Conservation (phyloP, 179 eudicot species). For the Pouteria campechiana region DNA sequence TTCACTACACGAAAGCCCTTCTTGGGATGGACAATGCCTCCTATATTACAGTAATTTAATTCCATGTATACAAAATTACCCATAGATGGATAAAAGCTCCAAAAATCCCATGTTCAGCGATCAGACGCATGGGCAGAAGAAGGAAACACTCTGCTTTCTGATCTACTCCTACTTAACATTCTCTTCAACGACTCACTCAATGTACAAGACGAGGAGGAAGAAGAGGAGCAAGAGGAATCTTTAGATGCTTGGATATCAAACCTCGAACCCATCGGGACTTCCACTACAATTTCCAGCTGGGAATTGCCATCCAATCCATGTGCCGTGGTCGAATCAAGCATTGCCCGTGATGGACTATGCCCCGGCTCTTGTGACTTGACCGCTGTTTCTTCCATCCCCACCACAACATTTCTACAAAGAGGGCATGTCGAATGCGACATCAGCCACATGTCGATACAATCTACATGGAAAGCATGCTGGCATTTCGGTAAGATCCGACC, state of each 20-base stretch:
- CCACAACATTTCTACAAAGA: constrained; percentile 28
- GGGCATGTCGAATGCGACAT: constrained; percentile 49
- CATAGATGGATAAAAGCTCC: no score
- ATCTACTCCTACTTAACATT: constrained; percentile 15
- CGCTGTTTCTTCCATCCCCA: background rate
- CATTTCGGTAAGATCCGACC: constrained; percentile 38
- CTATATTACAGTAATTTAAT: no score
- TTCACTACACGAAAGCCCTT: no score
- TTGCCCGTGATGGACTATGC: background rate
- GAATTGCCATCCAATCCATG: background rate
- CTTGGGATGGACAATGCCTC: no score
- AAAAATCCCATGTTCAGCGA: no score
- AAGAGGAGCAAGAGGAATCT: constrained; percentile 5
- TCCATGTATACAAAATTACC: no score
- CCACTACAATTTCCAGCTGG: constrained; percentile 10
- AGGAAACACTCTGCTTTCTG: constrained; percentile 13
- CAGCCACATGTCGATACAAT: constrained; percentile 66
- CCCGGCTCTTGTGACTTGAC: background rate
- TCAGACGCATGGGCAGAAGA: no score
- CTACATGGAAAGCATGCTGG: constrained; percentile 45
- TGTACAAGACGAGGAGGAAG: constrained; percentile 7
- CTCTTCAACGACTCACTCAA: constrained; percentile 11
- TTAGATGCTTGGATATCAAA: background rate
- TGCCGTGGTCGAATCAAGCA: background rate
- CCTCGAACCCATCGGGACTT: constrained; percentile 1